These are phyloP conservation scores for Botrytis aclada DNA, from an alignment of 2,329 filamentous ascomycete species.

Conservation along the genomic window DNA sequence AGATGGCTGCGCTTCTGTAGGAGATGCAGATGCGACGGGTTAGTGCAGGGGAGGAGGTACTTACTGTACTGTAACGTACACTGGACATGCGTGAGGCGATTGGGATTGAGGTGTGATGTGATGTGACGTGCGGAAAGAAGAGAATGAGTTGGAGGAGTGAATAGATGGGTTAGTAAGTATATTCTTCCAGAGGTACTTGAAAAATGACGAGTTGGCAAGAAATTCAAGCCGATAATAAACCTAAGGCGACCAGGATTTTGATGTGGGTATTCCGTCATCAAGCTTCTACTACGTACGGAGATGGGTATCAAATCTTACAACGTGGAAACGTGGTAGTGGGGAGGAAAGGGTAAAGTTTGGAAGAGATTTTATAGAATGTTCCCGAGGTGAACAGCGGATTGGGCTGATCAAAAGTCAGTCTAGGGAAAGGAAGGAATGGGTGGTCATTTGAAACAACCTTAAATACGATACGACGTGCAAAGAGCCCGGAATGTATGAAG, in stretches of 20 bases:
- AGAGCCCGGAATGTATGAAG: background rate
- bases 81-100: background rate
- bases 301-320: background rate
- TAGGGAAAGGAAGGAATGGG: background rate
- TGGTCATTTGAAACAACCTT: background rate
- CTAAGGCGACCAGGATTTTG: background rate
- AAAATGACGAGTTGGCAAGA: constrained; percentile 4
- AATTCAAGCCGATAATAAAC: background rate
- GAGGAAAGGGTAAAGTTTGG: background rate
- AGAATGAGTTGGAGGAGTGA: background rate
- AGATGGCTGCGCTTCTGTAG: constrained; percentile 6
- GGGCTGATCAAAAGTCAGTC: background rate
- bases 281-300: constrained; percentile 1
- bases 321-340: background rate
- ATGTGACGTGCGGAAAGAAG: background rate
- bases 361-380: background rate
- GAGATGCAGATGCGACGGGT: constrained; percentile 10
- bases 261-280: background rate
- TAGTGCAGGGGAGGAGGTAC: constrained; percentile 4
- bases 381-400: background rate
- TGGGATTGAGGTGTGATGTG: background rate
- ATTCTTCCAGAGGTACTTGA: background rate
- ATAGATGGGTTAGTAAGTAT: background rate
- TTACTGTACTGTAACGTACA: background rate
- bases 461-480: background rate